A percentile compares a stretch with the other conserved stretches of the same genome.
Evolutionary conservation across 208 protist species (phyloP).

Genomic region (Leishmania mexicana): DNA sequence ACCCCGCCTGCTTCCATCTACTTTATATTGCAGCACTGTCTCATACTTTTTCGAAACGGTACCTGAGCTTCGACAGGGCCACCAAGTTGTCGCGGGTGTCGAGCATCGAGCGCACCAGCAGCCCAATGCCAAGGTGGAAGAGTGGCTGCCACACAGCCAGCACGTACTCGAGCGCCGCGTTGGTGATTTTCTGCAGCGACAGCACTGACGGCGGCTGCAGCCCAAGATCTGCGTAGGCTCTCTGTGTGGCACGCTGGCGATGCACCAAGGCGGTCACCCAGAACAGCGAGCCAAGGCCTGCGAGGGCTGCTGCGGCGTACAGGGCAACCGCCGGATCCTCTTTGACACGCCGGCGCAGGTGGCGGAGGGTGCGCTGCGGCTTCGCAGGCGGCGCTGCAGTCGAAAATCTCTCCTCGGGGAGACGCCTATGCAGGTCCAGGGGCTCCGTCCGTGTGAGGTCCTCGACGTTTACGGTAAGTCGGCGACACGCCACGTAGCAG

Average conservation of each 20-base stretch:
- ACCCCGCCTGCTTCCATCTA: not conserved
- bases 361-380: not conserved
- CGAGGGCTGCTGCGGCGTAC: constrained; percentile 17
- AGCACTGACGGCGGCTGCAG: constrained; percentile 21
- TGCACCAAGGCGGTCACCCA: constrained; percentile 12
- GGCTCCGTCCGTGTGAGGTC: constrained; percentile 19
- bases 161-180: constrained; percentile 45
- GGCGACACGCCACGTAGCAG: constrained; percentile 25
- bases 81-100: constrained; percentile 51
- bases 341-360: constrained; percentile 5
- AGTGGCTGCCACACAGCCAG: constrained; percentile 76
- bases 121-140: constrained; percentile 53
- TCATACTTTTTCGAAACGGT: constrained; percentile 71
- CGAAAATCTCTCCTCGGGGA: not conserved
- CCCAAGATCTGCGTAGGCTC: constrained; percentile 11
- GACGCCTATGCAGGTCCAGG: constrained; percentile 10
- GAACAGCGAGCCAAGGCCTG: constrained; percentile 11
- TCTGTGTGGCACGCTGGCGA: constrained; percentile 11
- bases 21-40: not conserved
- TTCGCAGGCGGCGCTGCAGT: not conserved
- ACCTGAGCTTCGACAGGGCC: constrained; percentile 56
- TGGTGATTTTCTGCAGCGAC: constrained; percentile 9
- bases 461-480: constrained; percentile 28
- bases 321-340: constrained; percentile 15
- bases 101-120: constrained; percentile 47